phyloP scores from a whole-genome alignment of 306 rosid genomes.

The Crataegus laevigata region DNA sequence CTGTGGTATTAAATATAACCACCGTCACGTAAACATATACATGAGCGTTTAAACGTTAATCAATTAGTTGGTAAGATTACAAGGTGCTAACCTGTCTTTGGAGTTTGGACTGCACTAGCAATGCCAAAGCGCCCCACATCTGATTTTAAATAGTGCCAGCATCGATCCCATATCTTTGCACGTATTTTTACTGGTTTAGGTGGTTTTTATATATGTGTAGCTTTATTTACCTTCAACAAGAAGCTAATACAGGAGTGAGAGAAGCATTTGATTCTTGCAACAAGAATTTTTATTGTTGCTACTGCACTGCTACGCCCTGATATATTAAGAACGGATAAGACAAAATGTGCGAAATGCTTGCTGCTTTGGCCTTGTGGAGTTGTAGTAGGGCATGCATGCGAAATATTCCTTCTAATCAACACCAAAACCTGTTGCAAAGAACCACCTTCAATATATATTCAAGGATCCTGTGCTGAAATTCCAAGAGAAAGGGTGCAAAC shows the following conservation, averaged over 20 bases:
- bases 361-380: constrained; percentile 19
- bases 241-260: constrained; percentile 42
- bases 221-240: constrained; percentile 42
- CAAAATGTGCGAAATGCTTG: constrained; percentile 52
- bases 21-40: neutral
- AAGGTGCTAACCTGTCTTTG: neutral
- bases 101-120: neutral
- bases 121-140: neutral
- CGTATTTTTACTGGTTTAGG: neutral
- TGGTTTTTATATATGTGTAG: neutral
- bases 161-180: neutral
- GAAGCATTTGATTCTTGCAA: constrained; percentile 68
- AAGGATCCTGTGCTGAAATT: neutral
- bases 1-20: too few species aligned
- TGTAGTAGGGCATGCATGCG: neutral
- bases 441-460: constrained; percentile 35
- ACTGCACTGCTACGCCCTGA: constrained; percentile 22
- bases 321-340: constrained; percentile 46
- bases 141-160: neutral
- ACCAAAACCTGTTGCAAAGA: constrained; percentile 18
- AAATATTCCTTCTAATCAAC: constrained; percentile 28
- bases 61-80: too few species aligned
- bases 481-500: neutral
- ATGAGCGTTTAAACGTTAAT: neutral
- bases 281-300: constrained; percentile 27